Base-by-base conservation (phyloP, 768 basidiomycete species). In the Boletus tomentosulus region DNA sequence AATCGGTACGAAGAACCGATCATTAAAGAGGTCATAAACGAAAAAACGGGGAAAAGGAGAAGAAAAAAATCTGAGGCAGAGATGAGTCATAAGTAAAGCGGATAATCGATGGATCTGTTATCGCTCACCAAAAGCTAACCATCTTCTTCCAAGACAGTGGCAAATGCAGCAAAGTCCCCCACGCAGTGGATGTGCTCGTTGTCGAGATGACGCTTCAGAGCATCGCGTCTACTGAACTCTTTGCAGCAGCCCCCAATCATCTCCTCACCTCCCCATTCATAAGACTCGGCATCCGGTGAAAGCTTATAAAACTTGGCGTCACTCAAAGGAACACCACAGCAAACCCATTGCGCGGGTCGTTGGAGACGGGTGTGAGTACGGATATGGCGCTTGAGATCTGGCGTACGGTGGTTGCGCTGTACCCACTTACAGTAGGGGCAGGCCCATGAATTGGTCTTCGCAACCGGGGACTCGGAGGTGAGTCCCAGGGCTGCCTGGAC, bases 331-430 rank as follows among this genome's bases (percentile, higher is more conserved):
- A 74, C 56, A 11, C 73, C 73, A n/a, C 70, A 73, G 52, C 73
- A 74, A 11, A 74, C 64, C 71, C 72, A 74, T 39, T 66, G 71
- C 6, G 71, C 67, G 27, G 71, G 71, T 8, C 71, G 66, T 42
- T 61, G 55, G 44, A 63, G 64, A 47, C 71, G 73, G 31, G 71
- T 72, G 46, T 84, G 84, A 2, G 82, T 82, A 42, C 67, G 72
- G 41, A 85, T 62, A 62, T 86, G 84, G 24, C 84, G 78, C 63
- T 76, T 77, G 63, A 81, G 79, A 60, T 86, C 84, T 10, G 83
- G 81, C 30, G 77, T 63, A 25, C 84, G 80, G 38, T 71, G 69
- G 67, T 80, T 82, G 35, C 57, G 63, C 59, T 79, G 79, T 31
- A 73, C 67, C 74, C 75, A 78, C 44, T 66, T 66, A 63, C 81